Evolutionary conservation across 768 basidiomycete species (phyloP).

Genomic region (Tulasnella sp.): DNA sequence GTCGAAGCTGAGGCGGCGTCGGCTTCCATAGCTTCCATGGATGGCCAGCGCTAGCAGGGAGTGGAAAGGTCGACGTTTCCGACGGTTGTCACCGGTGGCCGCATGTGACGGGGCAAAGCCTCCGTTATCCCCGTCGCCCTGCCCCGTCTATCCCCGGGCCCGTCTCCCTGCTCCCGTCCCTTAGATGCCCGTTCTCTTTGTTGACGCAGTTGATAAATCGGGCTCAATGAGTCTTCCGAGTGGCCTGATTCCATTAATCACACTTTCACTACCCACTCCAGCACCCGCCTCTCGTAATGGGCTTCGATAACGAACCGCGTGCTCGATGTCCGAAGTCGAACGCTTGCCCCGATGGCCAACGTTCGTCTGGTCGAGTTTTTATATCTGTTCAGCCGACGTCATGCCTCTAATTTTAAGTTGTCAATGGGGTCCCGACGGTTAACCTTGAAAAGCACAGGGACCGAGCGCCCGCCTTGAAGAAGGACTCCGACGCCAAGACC

Average conservation of each 20-base stretch:
- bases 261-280: too few species aligned
- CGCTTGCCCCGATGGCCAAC: background rate
- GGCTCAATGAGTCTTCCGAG: background rate
- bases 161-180: background rate
- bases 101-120: background rate
- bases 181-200: background rate
- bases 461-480: background rate
- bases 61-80: constrained; percentile 5
- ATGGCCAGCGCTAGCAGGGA: background rate
- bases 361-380: background rate
- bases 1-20: too few species aligned
- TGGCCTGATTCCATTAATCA: background rate
- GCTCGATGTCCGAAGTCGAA: background rate
- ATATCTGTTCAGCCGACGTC: background rate
- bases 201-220: background rate
- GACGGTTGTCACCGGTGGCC: constrained; percentile 1
- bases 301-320: background rate
- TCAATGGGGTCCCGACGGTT: background rate
- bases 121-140: background rate
- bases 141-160: background rate
- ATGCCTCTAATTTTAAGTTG: background rate
- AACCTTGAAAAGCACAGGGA: background rate
- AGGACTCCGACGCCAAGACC: background rate
- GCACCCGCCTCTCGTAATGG: background rate
- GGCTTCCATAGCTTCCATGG: too few species aligned